These are phyloP conservation scores for Cladosporium halotolerans DNA, from an alignment of 2,329 filamentous ascomycete species.

Conservation along the genomic window DNA sequence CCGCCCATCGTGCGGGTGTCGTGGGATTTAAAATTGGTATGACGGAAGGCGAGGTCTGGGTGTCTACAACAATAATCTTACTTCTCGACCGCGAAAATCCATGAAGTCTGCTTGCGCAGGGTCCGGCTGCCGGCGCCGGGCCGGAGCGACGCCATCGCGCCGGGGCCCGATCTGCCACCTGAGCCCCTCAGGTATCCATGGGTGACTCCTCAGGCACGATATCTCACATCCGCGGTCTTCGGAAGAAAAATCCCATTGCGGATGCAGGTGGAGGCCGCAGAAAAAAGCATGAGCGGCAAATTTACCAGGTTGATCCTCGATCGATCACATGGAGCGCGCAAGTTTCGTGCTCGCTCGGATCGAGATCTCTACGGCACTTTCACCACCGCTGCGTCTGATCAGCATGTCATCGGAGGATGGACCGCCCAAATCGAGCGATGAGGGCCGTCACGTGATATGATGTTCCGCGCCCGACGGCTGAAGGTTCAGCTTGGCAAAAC, in stretches of 20 bases:
- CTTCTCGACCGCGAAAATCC: neutral
- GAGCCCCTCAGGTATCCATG: neutral
- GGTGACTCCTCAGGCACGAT: neutral
- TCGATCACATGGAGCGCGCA: neutral
- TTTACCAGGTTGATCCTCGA: neutral
- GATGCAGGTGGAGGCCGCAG: too few species aligned
- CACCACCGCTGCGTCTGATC: too few species aligned
- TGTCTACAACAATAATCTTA: neutral
- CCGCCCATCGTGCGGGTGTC: neutral
- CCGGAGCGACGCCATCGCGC: too few species aligned
- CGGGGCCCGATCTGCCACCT: too few species aligned
- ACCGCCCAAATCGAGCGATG: slow-evolving; percentile 3
- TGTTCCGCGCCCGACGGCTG: neutral
- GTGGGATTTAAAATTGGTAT: slow-evolving; percentile 3
- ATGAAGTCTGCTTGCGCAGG: neutral
- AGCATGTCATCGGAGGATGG: too few species aligned
- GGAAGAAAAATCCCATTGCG: too few species aligned
- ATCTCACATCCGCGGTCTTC: neutral
- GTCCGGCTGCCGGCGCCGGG: too few species aligned
- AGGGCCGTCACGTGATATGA: neutral
- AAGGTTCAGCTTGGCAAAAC: slow-evolving; percentile 1
- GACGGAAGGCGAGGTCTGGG: slow-evolving; percentile 4
- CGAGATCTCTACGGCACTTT: neutral
- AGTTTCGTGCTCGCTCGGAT: neutral
- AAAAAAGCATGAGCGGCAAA: neutral